Base-by-base conservation (phyloP, 345 rosid species). In the Turritis glabra region DNA sequence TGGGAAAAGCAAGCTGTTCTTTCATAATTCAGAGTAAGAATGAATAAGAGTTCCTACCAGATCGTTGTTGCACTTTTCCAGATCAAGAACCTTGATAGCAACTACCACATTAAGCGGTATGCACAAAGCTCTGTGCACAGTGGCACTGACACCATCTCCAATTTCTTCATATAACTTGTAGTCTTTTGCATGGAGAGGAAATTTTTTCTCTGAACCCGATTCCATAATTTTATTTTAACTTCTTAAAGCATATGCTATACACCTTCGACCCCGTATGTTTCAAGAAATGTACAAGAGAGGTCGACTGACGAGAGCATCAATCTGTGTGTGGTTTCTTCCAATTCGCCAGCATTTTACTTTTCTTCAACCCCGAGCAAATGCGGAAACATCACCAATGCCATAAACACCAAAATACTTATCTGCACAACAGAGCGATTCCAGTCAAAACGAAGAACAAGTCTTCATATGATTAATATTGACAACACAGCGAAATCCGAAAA, bases 81-180 rank as follows among this genome's bases (percentile, higher is more conserved):
- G 79, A 82, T 95, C 98, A 78, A 94, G 97, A 80, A 88, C 93
- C 89, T 94, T 94, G 82, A 94, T 84, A 19, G 98, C 98, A 64
- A 95, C 97, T 22, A 79, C 85, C 74, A 86, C 91, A 83, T 91
- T 89, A 56, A 95, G 85, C 3, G 97, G 97, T 77, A 89, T 71
- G 79, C 99, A 95, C 67, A 95, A 89, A 80, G 99, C 97, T 79
- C 96, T 87, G 66, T 79, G 72, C 68, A 95, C 98, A 57, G 86
- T 84, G 46, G 98, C 97, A 51, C 98, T 94, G 69, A 91, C 97
- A 73, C 98, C 98, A 80, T 94, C 98, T 44, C 98, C 98, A 74
- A 94, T 88, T 75, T 94, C 98, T 85, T 94, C 98, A 64, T 81
- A 86, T 73, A 88, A 81, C 76, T 79, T 90, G 80, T 95, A 95